These are phyloP conservation scores for Mixia osmundae DNA, from an alignment of 1,284 basidiomycete genomes.

Conservation along the genomic window DNA sequence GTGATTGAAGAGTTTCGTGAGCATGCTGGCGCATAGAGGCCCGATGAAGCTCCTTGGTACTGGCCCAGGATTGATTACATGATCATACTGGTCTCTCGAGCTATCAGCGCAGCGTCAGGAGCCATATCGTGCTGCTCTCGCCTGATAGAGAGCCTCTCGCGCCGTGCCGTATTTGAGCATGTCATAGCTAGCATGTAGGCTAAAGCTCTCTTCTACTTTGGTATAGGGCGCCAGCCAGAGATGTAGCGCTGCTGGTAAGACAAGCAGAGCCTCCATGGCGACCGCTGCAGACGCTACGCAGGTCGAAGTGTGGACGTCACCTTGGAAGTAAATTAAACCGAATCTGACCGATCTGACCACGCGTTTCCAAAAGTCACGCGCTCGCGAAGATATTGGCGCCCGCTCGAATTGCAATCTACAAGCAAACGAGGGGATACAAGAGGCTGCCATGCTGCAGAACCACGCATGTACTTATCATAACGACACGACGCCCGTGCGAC, in stretches of 20 bases:
- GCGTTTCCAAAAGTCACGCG: too few relatives aligned
- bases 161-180: slow-evolving; percentile 47
- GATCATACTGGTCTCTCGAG: neutral
- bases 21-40: too few relatives aligned
- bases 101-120: slow-evolving; percentile 1
- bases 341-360: too few relatives aligned
- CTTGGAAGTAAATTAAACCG: too few relatives aligned
- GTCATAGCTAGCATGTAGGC: slow-evolving; percentile 76
- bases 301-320: too few relatives aligned
- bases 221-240: slow-evolving; percentile 62
- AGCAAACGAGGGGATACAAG: too few relatives aligned
- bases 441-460: neutral
- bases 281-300: too few relatives aligned
- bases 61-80: neutral
- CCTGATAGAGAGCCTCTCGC: slow-evolving; percentile 16
- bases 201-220: slow-evolving; percentile 96
- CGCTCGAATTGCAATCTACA: too few relatives aligned
- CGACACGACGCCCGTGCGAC: slow-evolving; percentile 2
- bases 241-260: too few relatives aligned
- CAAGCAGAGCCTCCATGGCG: too few relatives aligned
- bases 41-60: neutral
- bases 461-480: slow-evolving; percentile 4
- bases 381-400: too few relatives aligned
- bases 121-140: neutral
- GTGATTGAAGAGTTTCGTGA: too few relatives aligned